Evolutionary conservation across 2,329 filamentous ascomycete genomes (phyloP).

Genomic region (Hysterium pulicare): DNA sequence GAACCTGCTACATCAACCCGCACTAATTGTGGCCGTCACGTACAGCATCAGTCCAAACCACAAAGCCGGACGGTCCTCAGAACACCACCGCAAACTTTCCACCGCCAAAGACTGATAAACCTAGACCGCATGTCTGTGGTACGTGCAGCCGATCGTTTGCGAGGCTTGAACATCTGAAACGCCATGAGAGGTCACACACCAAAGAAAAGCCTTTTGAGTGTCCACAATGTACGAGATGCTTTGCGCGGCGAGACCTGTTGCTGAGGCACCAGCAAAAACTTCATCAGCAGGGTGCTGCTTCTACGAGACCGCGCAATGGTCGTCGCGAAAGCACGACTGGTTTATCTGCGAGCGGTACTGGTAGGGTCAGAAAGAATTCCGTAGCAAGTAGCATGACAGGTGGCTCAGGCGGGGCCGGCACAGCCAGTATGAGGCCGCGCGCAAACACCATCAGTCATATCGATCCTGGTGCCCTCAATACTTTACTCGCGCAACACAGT

Average conservation of each 20-base stretch:
- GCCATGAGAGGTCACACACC: slow-evolving; percentile 95
- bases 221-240: slow-evolving; percentile 89
- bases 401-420: slow-evolving; percentile 47
- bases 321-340: slow-evolving; percentile 84
- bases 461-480: slow-evolving; percentile 67
- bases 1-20: background rate
- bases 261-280: slow-evolving; percentile 97
- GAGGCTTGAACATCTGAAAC: slow-evolving; percentile 91
- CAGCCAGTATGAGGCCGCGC: slow-evolving; percentile 71
- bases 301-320: slow-evolving; percentile 74
- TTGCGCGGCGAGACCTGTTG: slow-evolving; percentile 86
- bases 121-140: slow-evolving; percentile 86
- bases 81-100: slow-evolving; percentile 53
- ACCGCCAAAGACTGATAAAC: slow-evolving; percentile 94
- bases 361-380: slow-evolving; percentile 87
- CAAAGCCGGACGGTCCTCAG: slow-evolving; percentile 28
- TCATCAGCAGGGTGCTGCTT: slow-evolving; percentile 86
- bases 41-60: slow-evolving; percentile 30
- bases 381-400: slow-evolving; percentile 60
- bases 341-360: slow-evolving; percentile 63
- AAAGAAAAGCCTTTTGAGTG: slow-evolving; percentile 99
- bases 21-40: slow-evolving; percentile 15
- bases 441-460: slow-evolving; percentile 97
- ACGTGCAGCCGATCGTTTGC: slow-evolving; percentile 93
- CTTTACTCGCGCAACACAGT: slow-evolving; percentile 64